Evolutionary conservation across 179 eudicot genomes (phyloP).

Genomic region (Gypsophila paniculata): DNA sequence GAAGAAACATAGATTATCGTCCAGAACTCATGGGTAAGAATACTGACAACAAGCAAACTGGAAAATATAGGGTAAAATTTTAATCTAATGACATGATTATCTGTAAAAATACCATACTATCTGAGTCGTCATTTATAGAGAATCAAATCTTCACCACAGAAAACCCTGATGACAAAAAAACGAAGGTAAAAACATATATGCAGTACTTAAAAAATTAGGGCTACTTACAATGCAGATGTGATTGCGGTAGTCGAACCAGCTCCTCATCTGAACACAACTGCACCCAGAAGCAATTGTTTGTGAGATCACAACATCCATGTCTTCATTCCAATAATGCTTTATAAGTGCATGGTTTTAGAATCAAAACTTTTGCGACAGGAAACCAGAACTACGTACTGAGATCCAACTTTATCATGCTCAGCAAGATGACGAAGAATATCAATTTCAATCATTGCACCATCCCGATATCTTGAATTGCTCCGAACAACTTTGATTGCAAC

Average conservation of each 20-base stretch:
- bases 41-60: background rate
- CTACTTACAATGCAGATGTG: slow-evolving; percentile 74
- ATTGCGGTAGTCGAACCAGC: slow-evolving; percentile 5
- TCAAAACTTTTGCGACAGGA: slow-evolving; percentile 4
- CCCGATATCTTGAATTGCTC: slow-evolving; percentile 70
- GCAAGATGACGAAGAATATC: slow-evolving; percentile 65
- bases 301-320: slow-evolving; percentile 17
- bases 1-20: slow-evolving; percentile 4
- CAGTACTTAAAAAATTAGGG: slow-evolving; percentile 14
- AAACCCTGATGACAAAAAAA: slow-evolving; percentile 10
- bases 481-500: slow-evolving; percentile 78
- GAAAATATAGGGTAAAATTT: background rate
- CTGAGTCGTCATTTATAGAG: background rate
- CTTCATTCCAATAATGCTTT: background rate
- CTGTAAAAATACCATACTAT: slow-evolving; percentile 1
- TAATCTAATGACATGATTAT: background rate
- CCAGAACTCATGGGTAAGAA: background rate
- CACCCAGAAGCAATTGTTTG: background rate
- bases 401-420: slow-evolving; percentile 47
- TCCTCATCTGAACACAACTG: slow-evolving; percentile 4
- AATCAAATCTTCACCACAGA: slow-evolving; percentile 21
- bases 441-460: slow-evolving; percentile 82
- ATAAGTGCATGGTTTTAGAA: background rate
- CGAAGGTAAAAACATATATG: slow-evolving; percentile 6
- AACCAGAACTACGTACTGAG: slow-evolving; percentile 49